Evolutionary conservation across 768 basidiomycete species (phyloP), one percentile per base, ranked within the genome.

Genomic region (Trametes elegans): DNA sequence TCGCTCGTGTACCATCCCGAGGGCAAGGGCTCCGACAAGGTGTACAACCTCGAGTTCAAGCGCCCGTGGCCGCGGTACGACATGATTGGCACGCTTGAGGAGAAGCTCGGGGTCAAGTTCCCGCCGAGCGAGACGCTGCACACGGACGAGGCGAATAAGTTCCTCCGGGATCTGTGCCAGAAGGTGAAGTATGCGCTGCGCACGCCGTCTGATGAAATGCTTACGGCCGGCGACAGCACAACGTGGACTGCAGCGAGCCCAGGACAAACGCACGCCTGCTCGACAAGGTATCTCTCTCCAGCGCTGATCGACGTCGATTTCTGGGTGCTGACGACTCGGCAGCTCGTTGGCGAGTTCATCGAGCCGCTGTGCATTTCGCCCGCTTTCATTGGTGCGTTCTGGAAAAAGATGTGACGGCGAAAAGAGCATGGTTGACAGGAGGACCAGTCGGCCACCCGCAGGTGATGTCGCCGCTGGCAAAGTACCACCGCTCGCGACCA

Each of bases 381-480:
- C 3, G 79, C 95, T 5, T 99, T 99, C 80, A 98, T 99, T 62
- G 86, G 90, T 88, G 62, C 42, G 78, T 64, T 9, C 26, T 11
- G 5, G 21, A 19, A 28, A 24, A 19, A 18, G 31, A 5, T 1
- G 14, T 24, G 16, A 47, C 21, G 16, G 27, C 53, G n/a, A 29
- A 24, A 21, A 2, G 36, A 9, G 11, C 24, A 0, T 9, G 19
- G 48, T 8, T 56, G 21, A 53, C 36, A 16, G 36, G 4, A 1
- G 14, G 9, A 10, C 9, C 62, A 88, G 94, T 96, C 59, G 97
- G 97, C 27, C 97, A 98, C 74, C 97, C 97, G 14, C 95, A 98
- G 76, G 93, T 98, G 62, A 99, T 99, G 97, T 98, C 96, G 0
- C 97, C 97, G 3, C 85, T 99, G 31, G 97, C 97, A 71, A 99